Base-by-base conservation (phyloP, 768 basidiomycete genomes). In the Sarcomyxa edulis region DNA sequence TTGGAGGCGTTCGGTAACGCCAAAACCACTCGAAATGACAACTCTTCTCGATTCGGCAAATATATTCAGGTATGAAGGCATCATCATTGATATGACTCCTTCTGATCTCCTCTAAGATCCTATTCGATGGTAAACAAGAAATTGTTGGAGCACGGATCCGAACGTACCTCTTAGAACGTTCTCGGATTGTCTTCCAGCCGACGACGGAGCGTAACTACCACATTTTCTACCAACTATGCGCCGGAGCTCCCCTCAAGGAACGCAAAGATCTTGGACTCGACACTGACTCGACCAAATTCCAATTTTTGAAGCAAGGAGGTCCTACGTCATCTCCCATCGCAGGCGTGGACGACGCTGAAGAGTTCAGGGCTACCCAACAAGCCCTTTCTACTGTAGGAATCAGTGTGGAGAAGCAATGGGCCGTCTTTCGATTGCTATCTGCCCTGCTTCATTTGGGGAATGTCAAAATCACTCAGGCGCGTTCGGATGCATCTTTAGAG, bases 1-100 rank as follows among this genome's bases (percentile, higher is more conserved):
- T 82, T 99, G 46, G 96, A 99, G 63, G 89, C 96, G 0, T 98
- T 99, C 50, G 96, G 96, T 48, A 99, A 99, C 62, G 96, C 96
- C 16, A 99, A 99, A 66, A 99, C 96, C 22, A 97, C 96, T 11
- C 78, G 96, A 43, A 99, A 99, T 57, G 96, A 99, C 63, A 99
- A 99, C 60, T 96, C 92, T 6, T 99, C 96, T 15, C 81, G 96
- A 41, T 99, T 99, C 60, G 96, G 96, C 45, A 99, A 99, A 66
- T 99, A 99, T 64, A 97, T 99, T 47, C 95, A 99, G 77, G 96
- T 93, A 35, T 51, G 71, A 55, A 19, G 20, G 34, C 31, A 21
- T 18, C 6, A 31, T 38, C 41, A 33, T 20, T n/a, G 10, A n/a
- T 11, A n/a, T 31, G 35, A 33, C 18, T 25, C 39, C 40, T 45